These are phyloP conservation scores for Apiotrichum sp. DNA, from an alignment of 1,284 basidiomycete genomes.

Conservation along the genomic window DNA sequence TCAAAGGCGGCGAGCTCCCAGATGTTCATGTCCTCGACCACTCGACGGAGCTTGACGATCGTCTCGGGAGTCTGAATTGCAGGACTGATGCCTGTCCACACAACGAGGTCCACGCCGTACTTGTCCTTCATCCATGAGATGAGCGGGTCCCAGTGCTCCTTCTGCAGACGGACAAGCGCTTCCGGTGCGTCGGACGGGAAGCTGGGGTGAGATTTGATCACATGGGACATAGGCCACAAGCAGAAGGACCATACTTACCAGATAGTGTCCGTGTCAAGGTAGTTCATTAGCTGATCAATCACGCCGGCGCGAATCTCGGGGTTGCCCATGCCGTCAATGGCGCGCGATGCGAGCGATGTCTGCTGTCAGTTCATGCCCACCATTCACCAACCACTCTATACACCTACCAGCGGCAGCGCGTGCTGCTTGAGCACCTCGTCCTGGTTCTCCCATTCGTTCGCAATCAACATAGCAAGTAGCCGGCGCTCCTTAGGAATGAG, in stretches of 20 bases:
- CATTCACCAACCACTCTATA: background rate
- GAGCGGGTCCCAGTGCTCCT: slow-evolving; percentile 84
- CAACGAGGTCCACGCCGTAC: slow-evolving; percentile 61
- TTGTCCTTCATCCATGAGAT: slow-evolving; percentile 67
- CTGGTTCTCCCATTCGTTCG: slow-evolving; percentile 95
- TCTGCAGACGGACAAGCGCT: slow-evolving; percentile 70
- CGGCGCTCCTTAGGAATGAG: slow-evolving; percentile 64
- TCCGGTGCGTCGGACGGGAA: slow-evolving; percentile 76
- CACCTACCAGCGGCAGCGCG: slow-evolving; percentile 76
- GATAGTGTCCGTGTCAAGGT: slow-evolving; percentile 92
- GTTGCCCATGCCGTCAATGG: slow-evolving; percentile 72
- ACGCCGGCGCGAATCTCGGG: slow-evolving; percentile 59
- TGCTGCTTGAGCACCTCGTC: slow-evolving; percentile 78
- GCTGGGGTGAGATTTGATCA: slow-evolving; percentile 48
- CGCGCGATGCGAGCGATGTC: slow-evolving; percentile 84
- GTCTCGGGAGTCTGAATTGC: slow-evolving; percentile 65
- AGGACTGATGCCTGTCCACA: slow-evolving; percentile 63
- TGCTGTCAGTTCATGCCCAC: slow-evolving; percentile 34
- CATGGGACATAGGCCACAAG: no score
- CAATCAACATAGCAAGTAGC: slow-evolving; percentile 76
- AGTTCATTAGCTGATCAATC: slow-evolving; percentile 67
- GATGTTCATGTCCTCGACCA: slow-evolving; percentile 61
- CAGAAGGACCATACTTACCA: slow-evolving; percentile 53
- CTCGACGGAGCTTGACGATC: slow-evolving; percentile 55
- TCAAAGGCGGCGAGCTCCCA: slow-evolving; percentile 94